A percentile compares a stretch with the other conserved stretches of the same genome.
phyloP scores from a whole-genome alignment of 352 stramenopile species.

The Pythium grandisporangium region DNA sequence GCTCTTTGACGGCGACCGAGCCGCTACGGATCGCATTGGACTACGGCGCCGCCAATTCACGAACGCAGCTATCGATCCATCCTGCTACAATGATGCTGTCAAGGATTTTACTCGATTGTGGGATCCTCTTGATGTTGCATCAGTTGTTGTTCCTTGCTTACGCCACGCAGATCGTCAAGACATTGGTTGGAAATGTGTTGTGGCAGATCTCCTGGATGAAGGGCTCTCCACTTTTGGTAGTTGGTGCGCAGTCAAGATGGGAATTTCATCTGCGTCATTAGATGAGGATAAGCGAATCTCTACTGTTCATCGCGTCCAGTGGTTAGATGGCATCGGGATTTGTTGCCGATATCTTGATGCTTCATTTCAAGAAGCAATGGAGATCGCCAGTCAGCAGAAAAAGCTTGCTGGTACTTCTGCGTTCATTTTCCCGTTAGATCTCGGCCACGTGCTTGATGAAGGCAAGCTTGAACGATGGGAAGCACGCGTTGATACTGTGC shows the following conservation, averaged over 20 bases:
- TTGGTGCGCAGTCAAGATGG: constrained; percentile 57
- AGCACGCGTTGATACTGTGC: constrained; percentile 21
- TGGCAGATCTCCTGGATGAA: constrained; percentile 58
- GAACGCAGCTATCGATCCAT: too few relatives aligned
- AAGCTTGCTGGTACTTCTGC: constrained; percentile 31
- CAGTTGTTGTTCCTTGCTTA: constrained; percentile 14
- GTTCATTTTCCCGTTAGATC: constrained; percentile 45
- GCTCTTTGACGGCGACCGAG: constrained; percentile 11
- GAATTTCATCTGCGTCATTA: constrained; percentile 14
- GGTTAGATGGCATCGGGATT: constrained; percentile 21
- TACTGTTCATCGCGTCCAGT: constrained; percentile 8
- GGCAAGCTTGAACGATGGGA: constrained; percentile 27
- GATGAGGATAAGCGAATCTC: constrained; percentile 17
- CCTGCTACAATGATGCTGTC: too few relatives aligned
- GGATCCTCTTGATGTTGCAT: constrained; percentile 21
- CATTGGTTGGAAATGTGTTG: constrained; percentile 57
- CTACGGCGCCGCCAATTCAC: constrained; percentile 6
- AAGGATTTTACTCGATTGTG: constrained; percentile 11
- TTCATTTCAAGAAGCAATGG: constrained; percentile 9
- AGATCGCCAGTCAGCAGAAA: constrained; percentile 9
- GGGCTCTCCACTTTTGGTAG: constrained; percentile 51
- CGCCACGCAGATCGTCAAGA: neutral
- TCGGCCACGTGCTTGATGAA: constrained; percentile 26
- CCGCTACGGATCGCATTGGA: constrained; percentile 13
- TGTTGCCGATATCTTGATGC: constrained; percentile 59